Conservation (phyloP, 768 basidiomycete species). For the Lentinula sp. region DNA sequence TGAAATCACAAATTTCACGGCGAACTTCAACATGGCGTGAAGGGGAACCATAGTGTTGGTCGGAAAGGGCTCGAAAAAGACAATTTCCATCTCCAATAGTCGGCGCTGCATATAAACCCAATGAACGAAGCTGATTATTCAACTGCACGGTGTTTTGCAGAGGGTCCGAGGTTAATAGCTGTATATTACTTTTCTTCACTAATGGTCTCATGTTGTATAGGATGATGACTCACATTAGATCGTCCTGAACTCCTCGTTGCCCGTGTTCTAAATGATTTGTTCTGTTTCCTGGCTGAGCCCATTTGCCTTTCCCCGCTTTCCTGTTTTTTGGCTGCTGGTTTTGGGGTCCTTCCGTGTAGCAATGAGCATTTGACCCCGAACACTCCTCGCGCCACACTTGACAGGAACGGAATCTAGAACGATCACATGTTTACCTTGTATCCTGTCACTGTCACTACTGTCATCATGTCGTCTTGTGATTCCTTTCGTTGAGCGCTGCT, state of each 20-base stretch:
- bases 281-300: constrained; percentile 8
- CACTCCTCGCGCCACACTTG: background rate
- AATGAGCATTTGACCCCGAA: background rate
- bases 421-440: background rate
- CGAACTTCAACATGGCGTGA: constrained; percentile 65
- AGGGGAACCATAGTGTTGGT: constrained; percentile 79
- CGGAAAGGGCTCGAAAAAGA: constrained; percentile 85
- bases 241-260: background rate
- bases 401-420: background rate
- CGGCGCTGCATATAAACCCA: constrained; percentile 83
- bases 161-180: constrained; percentile 52
- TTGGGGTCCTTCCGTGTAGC: background rate
- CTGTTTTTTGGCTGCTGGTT: background rate
- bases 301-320: constrained; percentile 2
- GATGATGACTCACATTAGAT: constrained; percentile 3
- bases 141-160: constrained; percentile 61
- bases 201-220: background rate
- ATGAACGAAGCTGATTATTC: constrained; percentile 62
- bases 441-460: too few relatives aligned
- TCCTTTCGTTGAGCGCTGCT: too few relatives aligned
- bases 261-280: constrained; percentile 4
- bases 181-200: background rate
- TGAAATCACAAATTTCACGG: constrained; percentile 78
- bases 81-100: constrained; percentile 92
- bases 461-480: too few relatives aligned